These are phyloP conservation scores for Panaeolus cyanescens DNA, from an alignment of 768 basidiomycete genomes.

Conservation along the genomic window DNA sequence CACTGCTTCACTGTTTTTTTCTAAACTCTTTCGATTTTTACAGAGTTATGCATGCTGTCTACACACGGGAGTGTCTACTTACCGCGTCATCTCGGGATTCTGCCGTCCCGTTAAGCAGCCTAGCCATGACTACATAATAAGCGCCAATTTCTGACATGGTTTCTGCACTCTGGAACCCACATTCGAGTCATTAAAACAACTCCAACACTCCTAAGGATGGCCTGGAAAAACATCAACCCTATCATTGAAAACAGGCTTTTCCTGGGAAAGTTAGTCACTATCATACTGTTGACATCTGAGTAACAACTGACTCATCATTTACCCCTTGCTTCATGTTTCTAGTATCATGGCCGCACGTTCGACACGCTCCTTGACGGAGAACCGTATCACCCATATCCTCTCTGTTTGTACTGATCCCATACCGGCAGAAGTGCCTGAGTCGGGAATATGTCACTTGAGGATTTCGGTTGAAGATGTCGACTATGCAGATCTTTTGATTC, in stretches of 20 bases:
- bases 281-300: constrained; percentile 12
- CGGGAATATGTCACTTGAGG: constrained; percentile 69
- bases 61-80: constrained; percentile 3
- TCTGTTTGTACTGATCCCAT: constrained; percentile 77
- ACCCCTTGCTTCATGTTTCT: constrained; percentile 6
- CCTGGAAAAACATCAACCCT: constrained; percentile 69
- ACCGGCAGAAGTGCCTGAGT: constrained; percentile 69
- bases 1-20: constrained; percentile 31
- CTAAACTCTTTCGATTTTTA: constrained; percentile 12
- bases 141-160: constrained; percentile 1
- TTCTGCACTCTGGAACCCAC: constrained; percentile 13
- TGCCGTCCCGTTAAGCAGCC: not conserved
- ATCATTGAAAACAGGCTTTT: constrained; percentile 67
- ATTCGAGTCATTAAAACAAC: constrained; percentile 14
- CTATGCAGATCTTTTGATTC: constrained; percentile 67
- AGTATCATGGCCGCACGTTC: constrained; percentile 74
- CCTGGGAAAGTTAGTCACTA: constrained; percentile 69
- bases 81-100: not conserved
- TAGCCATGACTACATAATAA: not conserved
- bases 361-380: constrained; percentile 69
- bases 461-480: constrained; percentile 72
- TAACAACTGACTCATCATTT: constrained; percentile 20
- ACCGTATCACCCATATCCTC: constrained; percentile 77
- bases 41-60: constrained; percentile 10
- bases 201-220: constrained; percentile 35